Evolutionary conservation across 2,329 filamentous ascomycete genomes (phyloP).

Genomic region (Diaporthe velutina): DNA sequence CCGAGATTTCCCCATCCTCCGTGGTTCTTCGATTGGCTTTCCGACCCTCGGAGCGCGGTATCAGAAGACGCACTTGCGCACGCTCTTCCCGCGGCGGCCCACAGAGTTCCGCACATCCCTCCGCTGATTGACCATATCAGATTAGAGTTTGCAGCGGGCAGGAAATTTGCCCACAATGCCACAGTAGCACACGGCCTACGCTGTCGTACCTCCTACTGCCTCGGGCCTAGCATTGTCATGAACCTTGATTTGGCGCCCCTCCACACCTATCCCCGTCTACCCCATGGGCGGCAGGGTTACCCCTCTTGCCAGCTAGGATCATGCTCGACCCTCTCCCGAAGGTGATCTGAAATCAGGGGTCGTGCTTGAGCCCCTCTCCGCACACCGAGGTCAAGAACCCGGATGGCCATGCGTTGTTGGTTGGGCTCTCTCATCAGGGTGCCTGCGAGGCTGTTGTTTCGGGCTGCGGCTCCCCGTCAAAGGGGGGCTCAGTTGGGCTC

Average conservation of each 20-base stretch:
- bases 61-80: slow-evolving; percentile 12
- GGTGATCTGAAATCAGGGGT: slow-evolving; percentile 24
- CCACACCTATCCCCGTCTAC: slow-evolving; percentile 3
- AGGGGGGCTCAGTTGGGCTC: neutral
- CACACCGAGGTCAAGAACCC: slow-evolving; percentile 4
- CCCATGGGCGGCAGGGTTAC: slow-evolving; percentile 27
- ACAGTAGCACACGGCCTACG: neutral
- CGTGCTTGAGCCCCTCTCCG: neutral
- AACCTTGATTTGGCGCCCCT: slow-evolving; percentile 12
- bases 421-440: neutral
- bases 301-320: slow-evolving; percentile 27
- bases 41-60: slow-evolving; percentile 8
- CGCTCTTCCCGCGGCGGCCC: slow-evolving; percentile 18
- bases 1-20: slow-evolving; percentile 9
- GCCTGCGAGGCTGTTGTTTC: neutral
- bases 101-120: slow-evolving; percentile 28
- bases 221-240: slow-evolving; percentile 9
- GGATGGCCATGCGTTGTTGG: slow-evolving; percentile 4
- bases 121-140: slow-evolving; percentile 7
- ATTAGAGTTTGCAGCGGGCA: slow-evolving; percentile 27
- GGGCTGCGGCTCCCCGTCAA: slow-evolving; percentile 5
- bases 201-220: slow-evolving; percentile 16
- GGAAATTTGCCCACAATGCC: slow-evolving; percentile 25
- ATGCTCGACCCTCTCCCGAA: slow-evolving; percentile 11
- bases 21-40: slow-evolving; percentile 6